Evolutionary conservation across 495 filamentous ascomycete species (phyloP), one percentile per base, ranked within the genome.

Genomic region (Bacidia rubella): DNA sequence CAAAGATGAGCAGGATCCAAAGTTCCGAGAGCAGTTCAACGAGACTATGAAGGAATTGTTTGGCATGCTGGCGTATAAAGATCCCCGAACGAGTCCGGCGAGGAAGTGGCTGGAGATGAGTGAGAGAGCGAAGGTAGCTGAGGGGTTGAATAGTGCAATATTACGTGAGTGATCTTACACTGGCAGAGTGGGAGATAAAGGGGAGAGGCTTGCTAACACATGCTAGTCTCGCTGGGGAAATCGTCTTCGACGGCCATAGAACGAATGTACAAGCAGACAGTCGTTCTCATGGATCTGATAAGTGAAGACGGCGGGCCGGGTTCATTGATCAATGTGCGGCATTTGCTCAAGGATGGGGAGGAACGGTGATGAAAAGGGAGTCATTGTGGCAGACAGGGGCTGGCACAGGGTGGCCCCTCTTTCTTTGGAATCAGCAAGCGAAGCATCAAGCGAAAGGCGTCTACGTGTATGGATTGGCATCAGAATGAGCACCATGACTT

Each of bases 71-170:
- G 87, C 90, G 2, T 97, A 96, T 59, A 66, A 76, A 15, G 83
- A 96, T 63, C 87, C 90, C 12, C 74, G 81, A 25, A 77, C 80
- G 59, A 80, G 77, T 26, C 78, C 81, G 23, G 74, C 93, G 53
- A 79, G 83, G n/a, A 83, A 83, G 63, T 68, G 95, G 59, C 67
- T 97, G 51, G 87, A 95, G 60, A 74, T 75, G 12, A 75, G 74
- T 11, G 87, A 86, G 2, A 71, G 92, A 50, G 79, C 84, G 27
- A 75, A 79, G 45, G 87, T 97, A 45, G 89, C 89, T 19, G 92
- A 99, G 69, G 90, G 94, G 68, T 68, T 99, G 56, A 97, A 97
- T 64, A 85, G 86, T 54, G 92, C 87, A 35, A 95, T 98, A 56
- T 66, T 98, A 49, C 83, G 90, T 96, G 75, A 60, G 77, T 71